Base-by-base conservation (phyloP, 179 eudicot genomes). In the Silene vulgaris region DNA sequence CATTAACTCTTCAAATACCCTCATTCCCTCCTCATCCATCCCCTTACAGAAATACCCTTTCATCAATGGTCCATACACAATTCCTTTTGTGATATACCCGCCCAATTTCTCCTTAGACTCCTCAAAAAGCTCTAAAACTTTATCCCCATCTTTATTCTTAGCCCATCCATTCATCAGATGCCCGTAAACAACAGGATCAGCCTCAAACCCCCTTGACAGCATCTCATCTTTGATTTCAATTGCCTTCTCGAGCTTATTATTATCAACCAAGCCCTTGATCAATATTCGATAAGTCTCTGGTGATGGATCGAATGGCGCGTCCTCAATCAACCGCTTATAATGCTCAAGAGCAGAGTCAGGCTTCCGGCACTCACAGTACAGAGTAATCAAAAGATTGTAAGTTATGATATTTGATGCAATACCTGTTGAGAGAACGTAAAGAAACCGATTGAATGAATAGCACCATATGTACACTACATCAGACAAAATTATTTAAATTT, bases 241-340 rank as follows among this genome's bases (percentile, higher is more conserved):
- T 1, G 85, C 98, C 79, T 81, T 90, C 23, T 90, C 98, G 7
- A 92, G 82, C 82, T 81, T 88, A 65, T 65, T 67, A 76, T 92
- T 89, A 78, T 89, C 97, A 28, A 94, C 90, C 23, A 92, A 82
- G 17, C 98, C 98, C 77, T 86, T 90, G 3, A 87, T 82, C 73
- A 94, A 64, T 26, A 90, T 82, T n/a, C 97, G 71, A 57, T 88
- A 94, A 4, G 97, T 94, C 9, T 89, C 84, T 5, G 86, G 84
- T 0, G 91, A 88, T 2, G 97, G 97, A 35, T 90, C 89, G 73
- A 92, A 88, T 0, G 98, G 98, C 1, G 98, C 96, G 32, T 92
- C 89, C 68, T 94, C 87, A 12, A 88, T 83, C 69, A 92, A 63
- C 85, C 86, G 87, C 75, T 88, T 90, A 82, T 92, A 92, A 61